Base-by-base conservation (phyloP, 495 filamentous ascomycete genomes). In the Hypoxylon cercidicola region DNA sequence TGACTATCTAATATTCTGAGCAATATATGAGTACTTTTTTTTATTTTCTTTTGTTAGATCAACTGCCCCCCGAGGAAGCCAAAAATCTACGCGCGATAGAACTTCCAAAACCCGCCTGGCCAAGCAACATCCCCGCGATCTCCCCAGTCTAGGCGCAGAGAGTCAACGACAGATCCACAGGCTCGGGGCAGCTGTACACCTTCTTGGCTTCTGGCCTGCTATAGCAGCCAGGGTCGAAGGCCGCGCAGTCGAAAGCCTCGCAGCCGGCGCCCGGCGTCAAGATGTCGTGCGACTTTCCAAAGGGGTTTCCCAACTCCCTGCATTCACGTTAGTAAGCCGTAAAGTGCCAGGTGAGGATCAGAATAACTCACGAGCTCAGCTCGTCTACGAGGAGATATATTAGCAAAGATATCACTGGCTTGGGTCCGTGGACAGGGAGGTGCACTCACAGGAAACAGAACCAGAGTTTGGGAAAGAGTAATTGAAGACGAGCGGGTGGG, bases 231-330 rank as follows among this genome's bases (percentile, higher is more conserved):
- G 61, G 48, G 16, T 73, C 23, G 48, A 21, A 28, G 6, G 64
- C 52, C 4, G 58, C 69, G 49, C 71, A 73, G 56, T 72, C 60
- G 48, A 73, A 73, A 28, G 50, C n/a, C 43, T 64, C 45, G 60
- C 71, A 73, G 48, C 71, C 71, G 0, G 35, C 23, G 37, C 65
- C 69, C 0, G 71, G 65, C 4, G 62, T 62, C 39, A 73, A 25
- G 45, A 40, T 55, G 35, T 72, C 69, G 35, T 67, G 64, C 12
- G 45, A 44, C 30, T 20, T 34, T 32, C 58, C 71, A 48, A 73
- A 73, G 39, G 71, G 71, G 69, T 73, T 73, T 21, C 71, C 71
- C 46, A 45, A 73, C 56, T 73, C 59, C 11, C 61, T 64, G 2
- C 10, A 30, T 1, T 2, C 2, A 39, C 18, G 47, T 64, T 41